Evolutionary conservation across 2,329 filamentous ascomycete genomes (phyloP), one percentile per base, ranked within the genome.

Genomic region (Paecilomyces dactylethromorphus): DNA sequence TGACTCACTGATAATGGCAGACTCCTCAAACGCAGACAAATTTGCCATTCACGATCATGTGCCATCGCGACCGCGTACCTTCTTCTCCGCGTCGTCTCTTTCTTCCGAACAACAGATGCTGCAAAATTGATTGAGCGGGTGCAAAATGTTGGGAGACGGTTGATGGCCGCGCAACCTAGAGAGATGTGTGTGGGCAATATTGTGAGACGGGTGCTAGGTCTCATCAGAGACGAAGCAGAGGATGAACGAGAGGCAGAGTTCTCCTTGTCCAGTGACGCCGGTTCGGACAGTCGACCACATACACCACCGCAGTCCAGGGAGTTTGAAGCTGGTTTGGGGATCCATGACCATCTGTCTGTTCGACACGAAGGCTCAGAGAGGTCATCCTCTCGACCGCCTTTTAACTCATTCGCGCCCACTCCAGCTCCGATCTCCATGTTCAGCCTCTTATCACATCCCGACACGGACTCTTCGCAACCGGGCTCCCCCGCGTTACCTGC

Each of bases 171-270:
- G 7, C 91, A 96, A 68, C 93, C 93, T 15, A 85, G 89, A 61
- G 94, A 97, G 77, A 87, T 96, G 66, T 91, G 92, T 4, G 91
- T 97, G 52, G 93, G 92, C 56, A 99, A 99, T 70, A 92, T 99
- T 65, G 91, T 97, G 53, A 87, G 92, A 61, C 87, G 94, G 62
- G 90, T 97, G 2, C 80, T 99, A 39, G 90, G 92, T 51, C 82
- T 99, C 63, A 94, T 99, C 64, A 87, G 94, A 56, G 92, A 97
- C 69, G 92, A 97, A 69, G 89, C 90, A 45, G 88, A 90, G 66
- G 91, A 95, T 67, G 88, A 91, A 65, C 81, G 87, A 59, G 90
- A 90, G 60, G 86, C 78, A 54, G 84, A 82, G 49, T 79, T 87
- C 59, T 76, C 75, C 55, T 71, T 81, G 57, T 74, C 74, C 35